phyloP scores from a whole-genome alignment of 768 basidiomycete genomes.

The Hortiboletus flavorubellus region DNA sequence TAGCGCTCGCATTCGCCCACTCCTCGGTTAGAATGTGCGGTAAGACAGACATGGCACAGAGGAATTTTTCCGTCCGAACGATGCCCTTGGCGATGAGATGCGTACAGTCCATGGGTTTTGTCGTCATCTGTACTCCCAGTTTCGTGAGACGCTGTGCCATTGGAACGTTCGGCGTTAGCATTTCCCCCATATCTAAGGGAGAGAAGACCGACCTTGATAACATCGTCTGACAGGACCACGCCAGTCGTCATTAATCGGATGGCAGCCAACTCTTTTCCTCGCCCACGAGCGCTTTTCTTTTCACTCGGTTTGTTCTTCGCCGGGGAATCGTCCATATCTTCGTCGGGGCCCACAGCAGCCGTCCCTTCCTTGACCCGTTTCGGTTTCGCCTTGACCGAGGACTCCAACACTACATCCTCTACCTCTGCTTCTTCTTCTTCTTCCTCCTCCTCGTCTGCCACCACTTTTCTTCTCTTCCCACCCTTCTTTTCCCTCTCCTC shows the following conservation, averaged over 20 bases:
- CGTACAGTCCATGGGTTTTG: constrained; percentile 65
- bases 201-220: constrained; percentile 48
- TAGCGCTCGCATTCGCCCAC: constrained; percentile 66
- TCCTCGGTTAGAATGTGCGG: constrained; percentile 60
- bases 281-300: constrained; percentile 11
- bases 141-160: constrained; percentile 50
- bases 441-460: constrained; percentile 15
- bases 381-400: constrained; percentile 12
- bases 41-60: constrained; percentile 65
- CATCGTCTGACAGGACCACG: constrained; percentile 52
- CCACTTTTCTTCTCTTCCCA: constrained; percentile 20
- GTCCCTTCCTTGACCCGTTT: constrained; percentile 6
- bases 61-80: constrained; percentile 84
- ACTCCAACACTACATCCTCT: constrained; percentile 11
- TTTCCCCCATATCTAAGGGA: not conserved
- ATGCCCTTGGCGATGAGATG: constrained; percentile 70
- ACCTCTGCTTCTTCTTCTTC: constrained; percentile 29
- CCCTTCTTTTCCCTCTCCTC: constrained; percentile 20
- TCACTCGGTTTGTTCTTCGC: constrained; percentile 6
- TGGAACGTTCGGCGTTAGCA: not conserved
- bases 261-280: not conserved
- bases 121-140: constrained; percentile 64
- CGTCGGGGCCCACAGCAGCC: not conserved
- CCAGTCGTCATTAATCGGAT: constrained; percentile 69
- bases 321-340: not conserved